These are phyloP conservation scores for Dryas alaskensis DNA, from an alignment of 306 rosid genomes.

Conservation along the genomic window DNA sequence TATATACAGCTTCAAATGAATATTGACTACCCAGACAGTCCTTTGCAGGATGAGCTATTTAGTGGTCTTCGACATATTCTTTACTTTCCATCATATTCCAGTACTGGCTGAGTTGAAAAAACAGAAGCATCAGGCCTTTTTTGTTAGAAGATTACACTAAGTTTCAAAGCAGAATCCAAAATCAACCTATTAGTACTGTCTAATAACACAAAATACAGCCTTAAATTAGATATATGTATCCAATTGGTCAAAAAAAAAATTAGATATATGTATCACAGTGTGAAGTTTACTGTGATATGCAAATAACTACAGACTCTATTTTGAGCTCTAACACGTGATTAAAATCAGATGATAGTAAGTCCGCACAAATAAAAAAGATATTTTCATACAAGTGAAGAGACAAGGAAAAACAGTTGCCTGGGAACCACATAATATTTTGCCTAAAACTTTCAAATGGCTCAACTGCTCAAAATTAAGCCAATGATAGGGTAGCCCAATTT, in stretches of 20 bases:
- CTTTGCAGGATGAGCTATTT: slow-evolving; percentile 1
- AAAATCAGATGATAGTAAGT: no score
- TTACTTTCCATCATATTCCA: not conserved
- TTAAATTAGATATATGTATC: no score
- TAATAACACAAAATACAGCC: not conserved
- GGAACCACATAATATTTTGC: not conserved
- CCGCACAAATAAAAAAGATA: not conserved
- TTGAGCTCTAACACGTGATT: no score
- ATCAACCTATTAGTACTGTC: not conserved
- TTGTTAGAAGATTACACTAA: not conserved
- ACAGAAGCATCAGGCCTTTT: not conserved
- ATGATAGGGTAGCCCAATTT: no score
- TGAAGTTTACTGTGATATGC: not conserved
- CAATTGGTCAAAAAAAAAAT: no score
- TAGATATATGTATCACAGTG: no score
- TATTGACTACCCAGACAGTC: slow-evolving; percentile 1
- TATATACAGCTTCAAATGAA: slow-evolving; percentile 2
- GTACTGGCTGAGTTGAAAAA: not conserved
- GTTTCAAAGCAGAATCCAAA: not conserved
- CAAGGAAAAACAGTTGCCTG: not conserved
- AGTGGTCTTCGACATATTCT: slow-evolving; percentile 3
- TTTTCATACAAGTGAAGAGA: not conserved
- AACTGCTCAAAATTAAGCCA: not conserved
- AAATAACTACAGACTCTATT: no score
- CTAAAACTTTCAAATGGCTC: not conserved